Base-by-base conservation (phyloP, 169 alveolate species). In the Blepharisma undulans region DNA sequence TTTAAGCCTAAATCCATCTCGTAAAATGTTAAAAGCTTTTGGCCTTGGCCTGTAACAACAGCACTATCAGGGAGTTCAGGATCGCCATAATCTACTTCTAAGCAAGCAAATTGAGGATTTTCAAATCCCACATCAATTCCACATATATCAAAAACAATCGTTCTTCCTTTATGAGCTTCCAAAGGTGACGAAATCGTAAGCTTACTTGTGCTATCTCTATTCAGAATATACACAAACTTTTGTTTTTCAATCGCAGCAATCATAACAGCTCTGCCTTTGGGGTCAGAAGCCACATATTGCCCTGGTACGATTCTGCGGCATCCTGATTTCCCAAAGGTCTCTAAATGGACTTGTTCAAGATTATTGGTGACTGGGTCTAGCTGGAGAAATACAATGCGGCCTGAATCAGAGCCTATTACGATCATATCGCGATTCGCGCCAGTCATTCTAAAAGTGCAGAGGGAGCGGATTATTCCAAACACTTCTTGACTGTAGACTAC, bases 1-100 rank as follows among this genome's bases (percentile, higher is more conserved):
- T 99, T 99, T 90, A 99, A 96, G 10, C 99, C 99, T 72, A 99
- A 95, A 95, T 99, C 99, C 99, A 99, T 98, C 97, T 99, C 99
- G 98, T 99, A 99, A 87, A 98, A 95, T 19, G 98, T 96, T 48
- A 99, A 93, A 18, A 95, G 96, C 91, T 99, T 99, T 91, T 97
- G 94, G 22, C 97, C 93, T 87, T 93, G 94, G 77, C 98, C 99
- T 77, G 97, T 96, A 19, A 84, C 93, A 12, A 92, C 93, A 25
- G 97, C 93, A 79, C 95, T 89, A 82, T 93, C 94, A 88, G 93
- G 85, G 72, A 95, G 95, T 25, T 96, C 97, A 5, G 93, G 89
- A 66, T 96, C 97, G 34, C 98, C 98, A 92, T 97, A 98, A 87
- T 98, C 99, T 16, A 97, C 97, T 92, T 99, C 99, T 33, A 99